Evolutionary conservation across 2,329 filamentous ascomycete species (phyloP).

Genomic region (Fusarium denticulatum): DNA sequence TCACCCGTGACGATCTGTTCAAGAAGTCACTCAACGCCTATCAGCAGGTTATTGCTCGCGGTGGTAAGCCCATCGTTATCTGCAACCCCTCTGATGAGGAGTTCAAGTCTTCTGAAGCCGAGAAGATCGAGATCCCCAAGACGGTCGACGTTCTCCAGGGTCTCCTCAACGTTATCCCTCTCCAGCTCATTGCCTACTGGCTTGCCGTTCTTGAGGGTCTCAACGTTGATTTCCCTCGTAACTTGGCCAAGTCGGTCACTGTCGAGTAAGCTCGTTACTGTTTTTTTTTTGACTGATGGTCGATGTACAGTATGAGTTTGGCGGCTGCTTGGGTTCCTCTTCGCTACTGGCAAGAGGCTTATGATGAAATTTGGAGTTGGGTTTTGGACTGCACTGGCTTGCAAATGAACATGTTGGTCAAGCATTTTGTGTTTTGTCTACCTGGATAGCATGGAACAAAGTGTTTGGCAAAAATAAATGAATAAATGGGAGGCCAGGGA

Average conservation of each 20-base stretch:
- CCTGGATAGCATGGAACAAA: constrained; percentile 38
- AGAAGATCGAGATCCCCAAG: constrained; percentile 97
- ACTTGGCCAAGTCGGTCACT: constrained; percentile 98
- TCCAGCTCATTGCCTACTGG: constrained; percentile 99
- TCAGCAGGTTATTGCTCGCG: constrained; percentile 97
- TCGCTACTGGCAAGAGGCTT: constrained; percentile 33
- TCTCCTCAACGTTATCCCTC: constrained; percentile 95
- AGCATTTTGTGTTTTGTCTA: constrained; percentile 37
- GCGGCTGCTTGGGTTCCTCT: constrained; percentile 28
- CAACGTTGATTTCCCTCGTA: constrained; percentile 98
- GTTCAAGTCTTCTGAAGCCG: constrained; percentile 86
- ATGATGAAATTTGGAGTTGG: constrained; percentile 45
- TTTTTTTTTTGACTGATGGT: constrained; percentile 25
- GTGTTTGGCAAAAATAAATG: constrained; percentile 37
- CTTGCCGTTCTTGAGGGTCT: constrained; percentile 94
- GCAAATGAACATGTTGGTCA: constrained; percentile 33
- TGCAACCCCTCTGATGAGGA: constrained; percentile 92
- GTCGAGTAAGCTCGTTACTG: constrained; percentile 77
- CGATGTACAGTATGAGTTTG: constrained; percentile 35
- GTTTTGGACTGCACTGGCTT: constrained; percentile 43
- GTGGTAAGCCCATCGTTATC: constrained; percentile 97
- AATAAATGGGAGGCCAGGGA: constrained; percentile 36
- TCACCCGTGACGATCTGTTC: constrained; percentile 95
- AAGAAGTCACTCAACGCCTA: constrained; percentile 99
- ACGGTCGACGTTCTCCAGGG: constrained; percentile 96